Evolutionary conservation across 495 filamentous ascomycete species (phyloP).

Genomic region (Penicillium canescens): DNA sequence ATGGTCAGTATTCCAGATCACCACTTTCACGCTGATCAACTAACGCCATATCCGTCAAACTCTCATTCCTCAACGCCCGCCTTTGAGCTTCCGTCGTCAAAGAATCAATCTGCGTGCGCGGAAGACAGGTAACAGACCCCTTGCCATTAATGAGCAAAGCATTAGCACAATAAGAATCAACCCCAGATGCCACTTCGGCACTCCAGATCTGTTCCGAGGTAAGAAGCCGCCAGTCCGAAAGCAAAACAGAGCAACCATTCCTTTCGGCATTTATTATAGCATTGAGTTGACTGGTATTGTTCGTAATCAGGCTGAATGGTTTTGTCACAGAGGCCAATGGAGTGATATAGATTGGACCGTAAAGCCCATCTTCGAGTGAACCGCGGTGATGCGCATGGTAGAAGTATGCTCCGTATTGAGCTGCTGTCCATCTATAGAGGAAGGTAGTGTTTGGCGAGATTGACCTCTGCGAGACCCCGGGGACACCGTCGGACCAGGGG

Average conservation of each 20-base stretch:
- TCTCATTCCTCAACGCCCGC: constrained; percentile 24
- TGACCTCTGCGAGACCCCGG: constrained; percentile 45
- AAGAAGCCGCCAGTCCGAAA: constrained; percentile 57
- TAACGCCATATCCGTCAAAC: constrained; percentile 52
- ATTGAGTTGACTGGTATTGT: constrained; percentile 31
- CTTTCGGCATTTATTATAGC: constrained; percentile 48
- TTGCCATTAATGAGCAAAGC: constrained; percentile 58
- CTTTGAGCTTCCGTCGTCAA: constrained; percentile 29
- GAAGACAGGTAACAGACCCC: constrained; percentile 48
- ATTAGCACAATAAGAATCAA: constrained; percentile 47
- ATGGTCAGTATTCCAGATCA: background rate
- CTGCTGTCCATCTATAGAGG: constrained; percentile 46
- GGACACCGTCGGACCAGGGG: constrained; percentile 57
- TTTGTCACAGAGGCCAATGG: constrained; percentile 27
- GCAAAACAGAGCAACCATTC: constrained; percentile 43
- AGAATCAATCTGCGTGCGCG: constrained; percentile 35
- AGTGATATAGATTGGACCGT: constrained; percentile 52
- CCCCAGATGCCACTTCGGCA: constrained; percentile 35
- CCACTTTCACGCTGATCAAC: background rate
- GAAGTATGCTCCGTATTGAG: constrained; percentile 32
- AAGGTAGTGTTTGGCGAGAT: constrained; percentile 48
- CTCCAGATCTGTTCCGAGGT: constrained; percentile 48
- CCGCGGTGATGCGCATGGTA: constrained; percentile 55
- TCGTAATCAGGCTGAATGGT: constrained; percentile 50
- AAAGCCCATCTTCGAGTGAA: constrained; percentile 57